Base-by-base conservation (phyloP, 371 early-diverging fungal genomes). In the Mucor sp. region DNA sequence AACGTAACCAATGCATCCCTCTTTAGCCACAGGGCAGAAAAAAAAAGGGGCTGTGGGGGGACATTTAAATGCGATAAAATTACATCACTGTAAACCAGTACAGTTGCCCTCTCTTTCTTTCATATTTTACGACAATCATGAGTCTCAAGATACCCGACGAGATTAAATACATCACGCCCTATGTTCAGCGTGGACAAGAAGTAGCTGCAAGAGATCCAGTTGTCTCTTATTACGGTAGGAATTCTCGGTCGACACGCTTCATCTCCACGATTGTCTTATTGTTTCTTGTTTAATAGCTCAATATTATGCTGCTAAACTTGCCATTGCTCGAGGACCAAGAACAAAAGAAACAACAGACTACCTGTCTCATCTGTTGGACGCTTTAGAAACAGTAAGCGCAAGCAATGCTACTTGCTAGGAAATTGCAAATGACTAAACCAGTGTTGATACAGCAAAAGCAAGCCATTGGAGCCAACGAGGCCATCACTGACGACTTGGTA, bases 201-300 rank as follows among this genome's bases (percentile, higher is more conserved):
- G 75, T 97, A 15, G 68, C 75, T 37, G 76, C 79, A 4, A 81
- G 88, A 39, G 97, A 97, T 43, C 96, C 97, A 8, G 77, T 95
- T 19, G 85, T 97, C 6, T 79, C 97, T 0, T 98, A 98, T 69
- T 98, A 95, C 76, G 94, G 97, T 94, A 86, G 62, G 72, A 23
- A n/a, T 4, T 8, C 50, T 9, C 2, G 3, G 35, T 27, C n/a
- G 5, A 32, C 48, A 32, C 47, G 50, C 28, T 30, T 62, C 25
- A 27, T 43, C 33, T 35, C 1, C 23, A n/a, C 11, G 2, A 25
- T 32, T 2, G 23, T 15, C 47, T 47, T 21, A 47, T 33, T 32
- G 8, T 19, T 35, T n/a, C n/a, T n/a, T n/a, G n/a, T n/a, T n/a
- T n/a, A 50, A 25, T 82, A 93, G 95, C 93, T 67, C 89, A 90